Conservation (phyloP, 495 filamentous ascomycete genomes). For the Massariosphaeria phaeospora region DNA sequence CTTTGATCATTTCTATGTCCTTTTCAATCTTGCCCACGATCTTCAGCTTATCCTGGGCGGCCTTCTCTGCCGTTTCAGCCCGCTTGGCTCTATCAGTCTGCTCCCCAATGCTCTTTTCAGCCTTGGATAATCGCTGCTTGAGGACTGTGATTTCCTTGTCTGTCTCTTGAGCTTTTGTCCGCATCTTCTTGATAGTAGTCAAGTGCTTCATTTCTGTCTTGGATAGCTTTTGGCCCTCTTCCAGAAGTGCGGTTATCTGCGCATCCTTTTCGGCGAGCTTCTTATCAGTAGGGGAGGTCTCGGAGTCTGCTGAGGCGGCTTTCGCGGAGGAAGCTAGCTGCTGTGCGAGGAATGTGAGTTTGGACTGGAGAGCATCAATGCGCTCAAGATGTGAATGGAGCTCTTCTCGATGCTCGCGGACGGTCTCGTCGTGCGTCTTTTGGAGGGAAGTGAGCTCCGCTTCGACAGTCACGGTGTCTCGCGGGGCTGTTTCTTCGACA, state of each 20-base stretch:
- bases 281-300: constrained; percentile 60
- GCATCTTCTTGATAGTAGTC: constrained; percentile 76
- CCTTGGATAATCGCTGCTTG: constrained; percentile 58
- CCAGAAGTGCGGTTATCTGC: constrained; percentile 79
- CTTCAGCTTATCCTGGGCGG: constrained; percentile 54
- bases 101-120: constrained; percentile 57
- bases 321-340: constrained; percentile 52
- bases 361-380: constrained; percentile 87
- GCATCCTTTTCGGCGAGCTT: constrained; percentile 85
- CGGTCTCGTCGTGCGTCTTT: constrained; percentile 55
- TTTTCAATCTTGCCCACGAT: constrained; percentile 61
- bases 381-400: constrained; percentile 76
- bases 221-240: constrained; percentile 86
- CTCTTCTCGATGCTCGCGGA: constrained; percentile 70
- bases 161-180: constrained; percentile 54
- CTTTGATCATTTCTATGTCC: constrained; percentile 62
- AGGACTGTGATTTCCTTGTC: constrained; percentile 60
- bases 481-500: constrained; percentile 19
- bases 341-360: constrained; percentile 67
- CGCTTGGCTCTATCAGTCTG: constrained; percentile 57
- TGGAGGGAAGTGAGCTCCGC: constrained; percentile 47
- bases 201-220: constrained; percentile 79
- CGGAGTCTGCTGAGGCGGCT: constrained; percentile 66
- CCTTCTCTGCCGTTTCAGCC: constrained; percentile 47
- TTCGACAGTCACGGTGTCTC: constrained; percentile 14